Percentiles rank a stretch among this genome's conserved stretches.
Evolutionary conservation across 202 grass and related monocot species (phyloP).

Genomic region (Carex sylvatica): DNA sequence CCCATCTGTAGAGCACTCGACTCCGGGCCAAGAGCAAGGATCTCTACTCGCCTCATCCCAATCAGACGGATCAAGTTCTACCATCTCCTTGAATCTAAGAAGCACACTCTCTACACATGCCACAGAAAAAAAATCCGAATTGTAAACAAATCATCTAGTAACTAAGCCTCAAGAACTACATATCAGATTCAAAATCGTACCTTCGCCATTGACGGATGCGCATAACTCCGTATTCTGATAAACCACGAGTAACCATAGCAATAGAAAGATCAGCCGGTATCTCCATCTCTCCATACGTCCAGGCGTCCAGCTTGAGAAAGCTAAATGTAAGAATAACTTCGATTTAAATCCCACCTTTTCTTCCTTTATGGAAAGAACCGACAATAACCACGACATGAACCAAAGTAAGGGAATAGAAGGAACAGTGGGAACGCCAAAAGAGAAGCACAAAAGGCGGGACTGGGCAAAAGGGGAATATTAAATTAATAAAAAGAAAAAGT

Average conservation of each 20-base stretch:
- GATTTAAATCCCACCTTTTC: background rate
- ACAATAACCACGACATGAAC: background rate
- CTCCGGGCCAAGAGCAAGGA: conserved; percentile 58
- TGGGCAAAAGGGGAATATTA: background rate
- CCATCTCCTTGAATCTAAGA: conserved; percentile 39
- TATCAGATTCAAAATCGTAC: conserved; percentile 32
- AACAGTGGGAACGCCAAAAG: conserved; percentile 24
- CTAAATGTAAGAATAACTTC: background rate
- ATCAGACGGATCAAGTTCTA: conserved; percentile 39
- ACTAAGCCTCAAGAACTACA: conserved; percentile 1
- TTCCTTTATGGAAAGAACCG: background rate
- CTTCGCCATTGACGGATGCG: conserved; percentile 56
- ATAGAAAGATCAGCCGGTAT: conserved; percentile 1
- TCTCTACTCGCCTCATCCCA: conserved; percentile 36
- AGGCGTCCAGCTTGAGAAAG: background rate
- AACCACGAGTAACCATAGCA: conserved; percentile 41
- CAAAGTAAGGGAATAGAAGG: background rate
- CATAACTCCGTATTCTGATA: conserved; percentile 32
- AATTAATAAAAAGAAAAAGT: background rate
- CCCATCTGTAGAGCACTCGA: conserved; percentile 55
- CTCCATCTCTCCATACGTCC: conserved; percentile 29
- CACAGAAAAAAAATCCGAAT: conserved; percentile 14
- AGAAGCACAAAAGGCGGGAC: conserved; percentile 23
- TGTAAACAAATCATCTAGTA: background rate
- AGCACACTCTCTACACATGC: conserved; percentile 47